These are phyloP conservation scores for Aspergillus intermedius DNA, from an alignment of 2,329 filamentous ascomycete genomes.

Conservation along the genomic window DNA sequence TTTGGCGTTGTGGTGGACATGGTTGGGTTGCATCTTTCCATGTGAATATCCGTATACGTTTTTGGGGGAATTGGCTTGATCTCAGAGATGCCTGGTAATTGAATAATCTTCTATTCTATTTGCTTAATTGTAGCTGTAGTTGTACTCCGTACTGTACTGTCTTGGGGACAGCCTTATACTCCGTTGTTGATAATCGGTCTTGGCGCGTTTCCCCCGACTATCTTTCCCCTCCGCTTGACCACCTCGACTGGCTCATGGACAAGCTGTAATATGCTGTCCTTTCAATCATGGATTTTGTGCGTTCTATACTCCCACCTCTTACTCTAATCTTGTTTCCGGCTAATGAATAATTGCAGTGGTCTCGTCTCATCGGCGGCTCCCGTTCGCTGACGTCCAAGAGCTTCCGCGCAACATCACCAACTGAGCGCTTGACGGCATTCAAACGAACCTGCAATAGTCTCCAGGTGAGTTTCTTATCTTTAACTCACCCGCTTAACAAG, in stretches of 20 bases:
- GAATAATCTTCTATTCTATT: not conserved
- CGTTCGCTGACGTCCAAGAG: slow-evolving; percentile 43
- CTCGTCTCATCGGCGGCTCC: slow-evolving; percentile 55
- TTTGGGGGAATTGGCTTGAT: not conserved
- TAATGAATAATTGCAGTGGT: slow-evolving; percentile 42
- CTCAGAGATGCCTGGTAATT: not conserved
- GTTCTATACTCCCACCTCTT: slow-evolving; percentile 13
- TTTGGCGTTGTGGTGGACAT: slow-evolving; percentile 19
- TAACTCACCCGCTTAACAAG: not conserved
- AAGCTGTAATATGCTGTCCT: slow-evolving; percentile 25
- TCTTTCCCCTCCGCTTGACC: slow-evolving; percentile 1
- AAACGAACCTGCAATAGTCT: slow-evolving; percentile 56
- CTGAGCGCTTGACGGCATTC: slow-evolving; percentile 56
- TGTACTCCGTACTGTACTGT: not conserved
- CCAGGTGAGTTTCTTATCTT: slow-evolving; percentile 35
- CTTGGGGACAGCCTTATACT: not conserved
- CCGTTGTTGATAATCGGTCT: slow-evolving; percentile 7
- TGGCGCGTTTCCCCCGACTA: not conserved
- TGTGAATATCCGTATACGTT: slow-evolving; percentile 10
- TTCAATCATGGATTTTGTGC: slow-evolving; percentile 41
- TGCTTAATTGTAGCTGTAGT: not conserved
- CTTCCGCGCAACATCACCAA: slow-evolving; percentile 48
- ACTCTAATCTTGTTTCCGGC: not conserved
- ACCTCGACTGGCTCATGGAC: slow-evolving; percentile 4
- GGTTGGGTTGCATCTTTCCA: slow-evolving; percentile 17